Base-by-base conservation (phyloP, 495 filamentous ascomycete species). In the Penicillium coffeae region DNA sequence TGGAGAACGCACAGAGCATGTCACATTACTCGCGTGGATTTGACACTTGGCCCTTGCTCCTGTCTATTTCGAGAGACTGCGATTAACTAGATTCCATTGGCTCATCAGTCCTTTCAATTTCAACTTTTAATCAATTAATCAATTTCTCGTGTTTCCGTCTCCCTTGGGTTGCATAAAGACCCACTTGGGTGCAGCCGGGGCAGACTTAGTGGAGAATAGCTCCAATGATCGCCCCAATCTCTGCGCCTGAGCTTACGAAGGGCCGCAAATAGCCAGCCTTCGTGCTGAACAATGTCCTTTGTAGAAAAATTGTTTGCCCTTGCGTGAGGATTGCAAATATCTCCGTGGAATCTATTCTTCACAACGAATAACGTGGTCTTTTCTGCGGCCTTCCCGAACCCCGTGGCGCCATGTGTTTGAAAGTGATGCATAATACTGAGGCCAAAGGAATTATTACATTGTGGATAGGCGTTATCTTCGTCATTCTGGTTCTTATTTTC, bases 31-130 rank as follows among this genome's bases (percentile, higher is more conserved):
- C 55, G 55, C 59, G 55, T 62, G 55, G 54, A 39, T 27, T 41
- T 56, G 59, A 59, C 55, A 61, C 51, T 19, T 53, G 58, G 51
- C 32, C 54, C 54, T 55, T 60, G 54, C 58, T 35, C 39, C 25
- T 12, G 10, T 14, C 3, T 10, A 33, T 30, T 15, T 14, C 42
- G 22, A 30, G 22, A 42, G 21, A 15, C n/a, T 19, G 25, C 8
- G 8, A 14, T n/a, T 20, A 14, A 30, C 25, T 30, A 10, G 5
- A 10, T 10, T 30, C 25, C 35, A 37, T n/a, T 37, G 35, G 35
- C n/a, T 37, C 10, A 10, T 30, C 25, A 30, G 25, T 4, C 5
- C 5, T 10, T 10, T 30, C 16, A 15, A 44, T 18, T 21, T 44
- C 13, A 13, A 14, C 13, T 44, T 34, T 12, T 44, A n/a, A 15